Evolutionary conservation across 345 rosid species (phyloP).

Genomic region (Rhodamnia argentea): DNA sequence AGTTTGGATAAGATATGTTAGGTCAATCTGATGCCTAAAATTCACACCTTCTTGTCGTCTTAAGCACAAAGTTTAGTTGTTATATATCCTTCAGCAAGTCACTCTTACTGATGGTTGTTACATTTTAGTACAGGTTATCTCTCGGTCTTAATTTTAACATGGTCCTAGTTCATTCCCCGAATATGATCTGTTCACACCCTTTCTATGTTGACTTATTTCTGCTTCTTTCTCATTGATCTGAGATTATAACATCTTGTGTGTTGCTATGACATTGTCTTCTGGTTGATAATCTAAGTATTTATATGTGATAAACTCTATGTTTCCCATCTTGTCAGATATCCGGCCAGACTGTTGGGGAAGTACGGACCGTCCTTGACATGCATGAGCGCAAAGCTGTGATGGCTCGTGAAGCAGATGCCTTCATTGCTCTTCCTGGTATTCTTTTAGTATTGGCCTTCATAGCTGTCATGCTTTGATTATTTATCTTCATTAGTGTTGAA

Average conservation of each 20-base stretch:
- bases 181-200: not conserved
- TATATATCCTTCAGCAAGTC: not conserved
- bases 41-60: not conserved
- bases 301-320: not conserved
- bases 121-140: not conserved
- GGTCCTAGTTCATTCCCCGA: not conserved
- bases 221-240: not conserved
- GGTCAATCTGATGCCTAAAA: not conserved
- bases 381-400: slow-evolving; percentile 94
- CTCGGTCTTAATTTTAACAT: not conserved
- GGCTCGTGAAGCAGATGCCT: slow-evolving; percentile 96
- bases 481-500: not conserved
- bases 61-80: not conserved
- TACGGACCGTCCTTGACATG: slow-evolving; percentile 79
- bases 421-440: slow-evolving; percentile 92
- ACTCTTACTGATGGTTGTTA: not conserved
- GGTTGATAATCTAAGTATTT: not conserved
- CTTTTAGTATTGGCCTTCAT: not conserved
- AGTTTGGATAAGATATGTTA: not conserved
- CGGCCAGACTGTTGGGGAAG: slow-evolving; percentile 81
- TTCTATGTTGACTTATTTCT: not conserved
- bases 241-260: not conserved
- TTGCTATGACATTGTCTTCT: not conserved
- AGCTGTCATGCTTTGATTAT: not conserved
- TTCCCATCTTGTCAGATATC: slow-evolving; percentile 49